Evolutionary conservation across 805 yeast genomes (phyloP), one percentile per base, ranked within the genome.

Genomic region (Nakazawaea populi): DNA sequence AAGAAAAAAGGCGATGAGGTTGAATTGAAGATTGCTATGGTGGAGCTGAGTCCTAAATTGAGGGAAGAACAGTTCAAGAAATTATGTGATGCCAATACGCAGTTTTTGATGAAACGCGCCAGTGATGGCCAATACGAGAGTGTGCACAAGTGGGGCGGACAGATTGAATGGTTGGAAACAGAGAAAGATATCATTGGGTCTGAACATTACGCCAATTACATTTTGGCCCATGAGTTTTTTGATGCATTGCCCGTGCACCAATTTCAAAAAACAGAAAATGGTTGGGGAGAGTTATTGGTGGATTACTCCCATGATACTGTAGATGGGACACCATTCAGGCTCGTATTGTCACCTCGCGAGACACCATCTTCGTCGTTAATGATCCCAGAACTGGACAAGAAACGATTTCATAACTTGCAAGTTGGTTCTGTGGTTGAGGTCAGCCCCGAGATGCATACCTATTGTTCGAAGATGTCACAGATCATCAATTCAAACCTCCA

Each of bases 221-320:
- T 87, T 5, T 63, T 89, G 49, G 94, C 95, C 0, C 96, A 89
- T 62, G 96, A 89, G 64, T 89, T 89, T 59, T 89, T 85, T 61
- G 96, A 89, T 66, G 96, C 96, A 0, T 69, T 89, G 51, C 96
- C 96, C 0, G 82, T 89, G 28, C 82, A 84, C 55, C 77, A 83
- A 55, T 88, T 85, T 60, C 74, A 76, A 48, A 76, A 75, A 54
- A 81, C 85, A 0, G 70, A 72, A 14, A 66, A 80, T 12, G 92
- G 92, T 0, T 89, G 96, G 96, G 71, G 91, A 56, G 96, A 89
- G 61, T 71, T 79, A 28, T 57, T 85, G 39, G 94, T 89, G 34
- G 92, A 86, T 62, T 77, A 61, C 53, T 68, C 52, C 67, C 69
- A 34, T 67, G 55, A 45, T 8, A 48, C 44, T 6, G 58, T 56